Conservation (phyloP, 345 rosid species). For the Lepidium africanum region DNA sequence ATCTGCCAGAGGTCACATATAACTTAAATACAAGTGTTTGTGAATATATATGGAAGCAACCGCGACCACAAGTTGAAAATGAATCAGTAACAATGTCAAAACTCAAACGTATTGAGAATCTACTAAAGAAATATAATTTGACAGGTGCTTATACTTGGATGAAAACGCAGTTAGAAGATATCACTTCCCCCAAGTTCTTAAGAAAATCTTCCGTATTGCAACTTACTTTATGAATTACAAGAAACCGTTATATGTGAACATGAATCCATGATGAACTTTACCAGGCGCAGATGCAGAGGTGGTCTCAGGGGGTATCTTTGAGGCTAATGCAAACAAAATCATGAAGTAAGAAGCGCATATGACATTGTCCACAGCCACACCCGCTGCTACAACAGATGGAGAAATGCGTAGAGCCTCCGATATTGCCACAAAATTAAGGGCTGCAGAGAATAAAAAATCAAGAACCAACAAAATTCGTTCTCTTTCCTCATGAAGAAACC, state of each 20-base stretch:
- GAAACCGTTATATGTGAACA: background rate
- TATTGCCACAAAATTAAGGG: conserved; percentile 81
- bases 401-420: conserved; percentile 69
- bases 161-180: background rate
- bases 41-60: background rate
- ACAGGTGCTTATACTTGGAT: background rate
- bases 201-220: background rate
- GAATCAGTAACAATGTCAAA: background rate
- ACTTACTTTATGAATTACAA: background rate
- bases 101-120: background rate
- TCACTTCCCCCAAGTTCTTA: background rate
- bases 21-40: background rate
- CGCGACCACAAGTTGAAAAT: background rate
- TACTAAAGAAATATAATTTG: background rate
- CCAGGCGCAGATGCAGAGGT: conserved; percentile 38
- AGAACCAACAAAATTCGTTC: background rate
- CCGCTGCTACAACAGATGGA: conserved; percentile 80
- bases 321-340: conserved; percentile 61
- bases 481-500: background rate
- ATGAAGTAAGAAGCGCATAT: conserved; percentile 60
- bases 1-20: conserved; percentile 32
- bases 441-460: conserved; percentile 30
- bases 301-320: conserved; percentile 57
- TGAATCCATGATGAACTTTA: conserved; percentile 15
- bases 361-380: conserved; percentile 80